Base-by-base conservation (phyloP, 2,329 filamentous ascomycete species). In the Immersiporthe knoxdaviesiana region DNA sequence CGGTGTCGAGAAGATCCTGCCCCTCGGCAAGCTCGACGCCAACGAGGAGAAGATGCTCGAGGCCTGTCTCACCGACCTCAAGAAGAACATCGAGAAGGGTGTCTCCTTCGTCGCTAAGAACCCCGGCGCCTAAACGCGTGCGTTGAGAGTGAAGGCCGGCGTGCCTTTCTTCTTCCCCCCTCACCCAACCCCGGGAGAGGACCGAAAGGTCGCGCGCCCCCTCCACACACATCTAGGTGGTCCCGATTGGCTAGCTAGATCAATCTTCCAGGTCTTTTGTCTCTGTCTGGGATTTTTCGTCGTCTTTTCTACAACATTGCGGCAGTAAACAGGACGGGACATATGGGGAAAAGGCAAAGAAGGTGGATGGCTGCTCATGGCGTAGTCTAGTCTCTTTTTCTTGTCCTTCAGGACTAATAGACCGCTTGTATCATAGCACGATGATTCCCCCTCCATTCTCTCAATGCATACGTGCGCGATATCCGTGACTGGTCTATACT, bases 71-170 rank as follows among this genome's bases (percentile, higher is more conserved):
- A 85, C 81, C 77, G 96, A 95, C 83, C 88, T 96, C 81, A 92
- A 92, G 88, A 92, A 91, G 89, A 97, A 98, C 91, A 97, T 98
- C 81, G 85, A 90, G 83, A 98, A 97, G 92, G 93, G 93, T 80
- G 85, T 90, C 72, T 75, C 81, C 70, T 90, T 90, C 73, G 87
- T 87, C 72, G 83, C 84, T 73, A 72, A 81, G 72, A 89, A 88
- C 85, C 87, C 88, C 75, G 82, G 82, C 76, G 87, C 88, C 79
- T 89, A 88, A 85, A 32, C 27, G 12, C 21, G 18, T n/a, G 2
- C 16, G 6, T 39, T 39, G 35, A 35, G 4, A 35, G 35, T 4
- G 35, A 35, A 35, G n/a, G n/a, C n/a, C 35, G 3, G n/a, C 5
- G 16, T 5, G n/a, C 58, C 10, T 21, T 12, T 37, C 30, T 24